Conservation (phyloP, 2,329 filamentous ascomycete genomes). For the Beauveria medogensis region DNA sequence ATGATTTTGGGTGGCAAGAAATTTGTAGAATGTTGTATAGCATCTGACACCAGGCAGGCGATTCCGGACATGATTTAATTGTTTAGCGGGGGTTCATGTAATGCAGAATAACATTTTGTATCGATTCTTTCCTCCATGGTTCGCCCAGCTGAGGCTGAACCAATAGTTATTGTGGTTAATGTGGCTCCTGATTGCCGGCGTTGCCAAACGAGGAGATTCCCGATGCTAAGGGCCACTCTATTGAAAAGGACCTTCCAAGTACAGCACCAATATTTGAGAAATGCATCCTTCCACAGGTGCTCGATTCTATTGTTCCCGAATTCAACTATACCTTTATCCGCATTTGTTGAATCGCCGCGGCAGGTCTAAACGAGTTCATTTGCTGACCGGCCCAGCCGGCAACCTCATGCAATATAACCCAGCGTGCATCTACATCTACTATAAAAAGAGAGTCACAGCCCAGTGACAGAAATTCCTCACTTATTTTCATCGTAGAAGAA, state of each 20-base stretch:
- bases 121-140: neutral
- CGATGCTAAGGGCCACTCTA: neutral
- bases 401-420: neutral
- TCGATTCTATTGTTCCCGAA: neutral
- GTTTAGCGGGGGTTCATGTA: neutral
- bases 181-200: neutral
- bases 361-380: too few species aligned
- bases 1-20: neutral
- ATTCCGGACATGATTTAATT: neutral
- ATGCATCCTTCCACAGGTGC: neutral
- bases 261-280: neutral
- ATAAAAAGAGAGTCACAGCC: neutral
- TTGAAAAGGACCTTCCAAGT: neutral
- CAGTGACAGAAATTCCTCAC: neutral
- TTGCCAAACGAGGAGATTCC: neutral
- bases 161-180: neutral
- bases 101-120: neutral
- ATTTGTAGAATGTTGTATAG: slow-evolving; percentile 10
- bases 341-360: neutral
- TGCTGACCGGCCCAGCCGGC: too few species aligned
- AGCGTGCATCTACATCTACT: neutral
- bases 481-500: neutral
- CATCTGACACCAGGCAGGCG: neutral
- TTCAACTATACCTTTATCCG: neutral
- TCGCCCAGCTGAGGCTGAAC: neutral